Base-by-base conservation (phyloP, 1,139 yeast species). In the Debaryomyces subglobosus region DNA sequence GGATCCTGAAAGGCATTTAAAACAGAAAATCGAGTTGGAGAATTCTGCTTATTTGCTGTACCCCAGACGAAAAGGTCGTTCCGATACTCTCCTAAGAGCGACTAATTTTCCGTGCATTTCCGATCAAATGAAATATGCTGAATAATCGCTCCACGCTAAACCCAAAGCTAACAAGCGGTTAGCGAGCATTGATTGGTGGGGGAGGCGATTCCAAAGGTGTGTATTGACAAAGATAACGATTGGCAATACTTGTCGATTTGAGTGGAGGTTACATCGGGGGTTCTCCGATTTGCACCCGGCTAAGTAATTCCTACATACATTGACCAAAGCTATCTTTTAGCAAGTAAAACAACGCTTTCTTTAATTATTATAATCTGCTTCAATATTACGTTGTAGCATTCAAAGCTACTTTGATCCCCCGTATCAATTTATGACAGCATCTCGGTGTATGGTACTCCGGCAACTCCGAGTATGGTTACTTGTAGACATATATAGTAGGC, bases 151-250 rank as follows among this genome's bases (percentile, higher is more conserved):
- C 13, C 23, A 20, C 38, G 25, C 20, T 35, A 35, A 20, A 12
- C 30, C 10, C 30, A 27, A 27, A 25, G n/a, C 12, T 12, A 5
- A n/a, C 25, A 35, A 35, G n/a, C 7, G 30, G 30, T 35, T 35
- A 35, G 25, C 38, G 25, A 35, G 15, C 18, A 15, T 32, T 35
- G 38, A 35, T 35, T 35, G 38, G 38, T 35, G 38, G 38, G 38
- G 25, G 38, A 15, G 10, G 10, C 2, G 30, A 27, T 27, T 27
- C 30, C 6, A 27, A n/a, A 27, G 5, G 13, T 27, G 30, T n/a
- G 30, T 12, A 25, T 12, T 10, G 29, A 10, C 29, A 27, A 27
- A 27, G 30, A 27, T 27, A 27, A 12, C 5, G 30, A 12, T 12
- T 5, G 30, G 5, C 29, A 25, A 4, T 8, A 8, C 12, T 25